Percentiles rank a stretch among this genome's conserved stretches.
Conservation (phyloP, 164 flowering plant genomes). For the Umbilicus rupestris region DNA sequence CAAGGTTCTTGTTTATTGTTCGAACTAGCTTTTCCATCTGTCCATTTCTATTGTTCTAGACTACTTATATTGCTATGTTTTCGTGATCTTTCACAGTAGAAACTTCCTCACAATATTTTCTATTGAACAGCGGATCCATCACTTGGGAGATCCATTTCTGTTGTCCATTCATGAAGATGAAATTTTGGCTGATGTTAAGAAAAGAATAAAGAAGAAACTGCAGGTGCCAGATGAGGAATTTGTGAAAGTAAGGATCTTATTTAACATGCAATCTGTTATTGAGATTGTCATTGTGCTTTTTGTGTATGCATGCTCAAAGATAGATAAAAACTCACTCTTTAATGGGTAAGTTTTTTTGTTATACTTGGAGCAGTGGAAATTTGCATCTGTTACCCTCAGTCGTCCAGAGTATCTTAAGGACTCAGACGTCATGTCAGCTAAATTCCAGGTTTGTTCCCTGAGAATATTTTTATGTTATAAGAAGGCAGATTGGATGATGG, state of each 20-base stretch:
- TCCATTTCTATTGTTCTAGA: background rate
- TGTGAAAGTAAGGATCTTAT: conserved; percentile 27
- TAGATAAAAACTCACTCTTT: no score
- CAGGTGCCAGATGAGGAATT: conserved; percentile 63
- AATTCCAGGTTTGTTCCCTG: conserved; percentile 52
- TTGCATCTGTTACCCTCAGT: conserved; percentile 70
- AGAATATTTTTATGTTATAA: background rate
- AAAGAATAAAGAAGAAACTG: conserved; percentile 63
- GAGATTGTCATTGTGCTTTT: no score
- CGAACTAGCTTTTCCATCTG: background rate
- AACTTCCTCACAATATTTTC: background rate
- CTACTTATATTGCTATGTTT: background rate
- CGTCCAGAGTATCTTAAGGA: conserved; percentile 83
- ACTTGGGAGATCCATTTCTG: conserved; percentile 82
- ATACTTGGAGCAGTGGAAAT: conserved; percentile 59
- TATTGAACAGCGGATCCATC: conserved; percentile 45
- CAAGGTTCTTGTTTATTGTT: background rate
- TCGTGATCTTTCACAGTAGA: background rate
- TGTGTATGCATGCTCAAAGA: background rate
- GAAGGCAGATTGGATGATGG: background rate
- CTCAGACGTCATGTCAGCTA: conserved; percentile 49
- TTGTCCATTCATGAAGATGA: conserved; percentile 67
- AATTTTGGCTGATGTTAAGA: conserved; percentile 57
- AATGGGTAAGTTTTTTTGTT: no score
- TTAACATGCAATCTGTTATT: background rate